Conservation (phyloP, 257 asterid species). For the Knoxia roxburghii region DNA sequence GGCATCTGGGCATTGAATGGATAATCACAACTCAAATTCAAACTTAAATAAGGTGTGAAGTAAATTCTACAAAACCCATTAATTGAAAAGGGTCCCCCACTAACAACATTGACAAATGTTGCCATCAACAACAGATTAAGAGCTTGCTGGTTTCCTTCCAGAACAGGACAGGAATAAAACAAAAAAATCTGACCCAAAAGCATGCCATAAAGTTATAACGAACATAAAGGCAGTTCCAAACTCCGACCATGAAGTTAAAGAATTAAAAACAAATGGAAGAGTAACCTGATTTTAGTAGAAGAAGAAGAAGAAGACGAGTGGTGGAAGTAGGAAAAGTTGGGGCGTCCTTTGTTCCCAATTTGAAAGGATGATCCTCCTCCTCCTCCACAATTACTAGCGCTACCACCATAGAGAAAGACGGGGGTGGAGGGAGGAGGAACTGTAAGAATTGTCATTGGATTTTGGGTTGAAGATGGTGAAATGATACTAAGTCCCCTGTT, state of each 20-base stretch:
- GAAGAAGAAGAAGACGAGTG: not conserved
- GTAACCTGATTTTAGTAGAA: not conserved
- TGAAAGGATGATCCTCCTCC: not conserved
- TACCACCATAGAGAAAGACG: not conserved
- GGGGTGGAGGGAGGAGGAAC: not conserved
- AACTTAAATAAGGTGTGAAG: not conserved
- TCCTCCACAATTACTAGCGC: no score
- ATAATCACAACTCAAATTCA: no score
- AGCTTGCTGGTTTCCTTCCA: not conserved
- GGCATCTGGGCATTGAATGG: slow-evolving; percentile 54
- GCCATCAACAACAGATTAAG: not conserved
- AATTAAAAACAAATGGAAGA: not conserved
- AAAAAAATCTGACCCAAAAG: not conserved
- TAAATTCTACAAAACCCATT: not conserved
- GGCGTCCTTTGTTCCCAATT: not conserved
- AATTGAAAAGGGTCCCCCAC: not conserved
- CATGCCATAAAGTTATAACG: not conserved
- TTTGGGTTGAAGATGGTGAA: not conserved
- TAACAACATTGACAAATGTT: not conserved
- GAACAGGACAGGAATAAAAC: no score
- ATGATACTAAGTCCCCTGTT: no score
- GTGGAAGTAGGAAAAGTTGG: not conserved
- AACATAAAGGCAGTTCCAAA: not conserved
- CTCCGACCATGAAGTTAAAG: not conserved
- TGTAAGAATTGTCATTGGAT: not conserved